Evolutionary conservation across 352 stramenopile species (phyloP), one percentile per base, ranked within the genome.

Genomic region (Blastocystis sp.): DNA sequence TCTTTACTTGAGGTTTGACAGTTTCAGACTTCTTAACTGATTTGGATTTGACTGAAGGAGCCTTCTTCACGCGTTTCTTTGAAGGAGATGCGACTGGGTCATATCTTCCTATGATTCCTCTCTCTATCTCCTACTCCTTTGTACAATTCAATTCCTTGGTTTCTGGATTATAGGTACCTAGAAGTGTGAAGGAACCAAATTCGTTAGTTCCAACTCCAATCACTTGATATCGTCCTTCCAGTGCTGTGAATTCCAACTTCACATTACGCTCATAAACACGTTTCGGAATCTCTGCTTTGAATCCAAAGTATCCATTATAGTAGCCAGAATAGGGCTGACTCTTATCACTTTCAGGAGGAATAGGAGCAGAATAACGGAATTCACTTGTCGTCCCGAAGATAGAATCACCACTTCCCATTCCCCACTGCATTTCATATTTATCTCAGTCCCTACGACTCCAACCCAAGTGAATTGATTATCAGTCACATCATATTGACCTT

Each of bases 141-240:
- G 46, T 80, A 49, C 75, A 86, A 6, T 39, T 75, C 7, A 86
- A 12, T 16, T 86, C 75, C 42, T 75, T 86, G 0, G 75, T 77
- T 5, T 35, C 7, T 4, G 75, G 75, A 52, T 78, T 24, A 35
- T 61, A 86, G 12, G 54, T 39, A 19, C 75, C 75, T 24, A 39
- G 29, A 19, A 86, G 0, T 4, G 24, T 29, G 27, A 86, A 86
- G 7, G 35, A 35, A 5, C 75, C 75, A 77, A 86, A 86, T n/a
- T 86, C 61, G 61, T 86, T 86, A 12, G 46, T 74, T 0, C 75
- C 75, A 39, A 63, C 73, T 43, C 75, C 75, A 32, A 52, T 32
- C 12, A 86, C 75, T 3, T 75, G 14, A 42, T 32, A 86, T 7
- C 56, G 0, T 19, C 73, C 24, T 7, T 0, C 51, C 7, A 57